A percentile compares a stretch with the other conserved stretches of the same genome.
phyloP scores from a whole-genome alignment of 2,329 filamentous ascomycete species.

The Penicillium corylophilum region DNA sequence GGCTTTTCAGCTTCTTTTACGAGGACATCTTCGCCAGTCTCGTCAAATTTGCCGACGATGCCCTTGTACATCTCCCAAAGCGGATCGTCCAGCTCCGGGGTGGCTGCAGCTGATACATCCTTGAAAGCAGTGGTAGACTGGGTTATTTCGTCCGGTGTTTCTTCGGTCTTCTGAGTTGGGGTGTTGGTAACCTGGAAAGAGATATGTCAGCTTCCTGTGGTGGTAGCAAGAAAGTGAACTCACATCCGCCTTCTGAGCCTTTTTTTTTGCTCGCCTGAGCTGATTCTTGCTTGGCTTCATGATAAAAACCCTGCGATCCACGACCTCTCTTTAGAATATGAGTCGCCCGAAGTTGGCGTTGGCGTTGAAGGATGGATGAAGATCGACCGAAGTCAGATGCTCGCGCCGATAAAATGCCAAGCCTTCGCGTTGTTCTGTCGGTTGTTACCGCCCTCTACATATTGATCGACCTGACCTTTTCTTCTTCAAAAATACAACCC shows the following conservation, averaged over 20 bases:
- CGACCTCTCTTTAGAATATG: background rate
- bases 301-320: conserved; percentile 7
- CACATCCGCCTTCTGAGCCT: conserved; percentile 75
- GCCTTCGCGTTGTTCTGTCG: background rate
- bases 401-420: background rate
- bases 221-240: conserved; percentile 20
- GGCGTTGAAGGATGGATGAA: background rate
- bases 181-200: conserved; percentile 8
- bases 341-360: background rate
- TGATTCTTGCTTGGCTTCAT: conserved; percentile 89
- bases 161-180: conserved; percentile 4
- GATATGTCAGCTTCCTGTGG: conserved; percentile 15
- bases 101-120: conserved; percentile 45
- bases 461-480: background rate
- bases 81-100: conserved; percentile 67
- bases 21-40: conserved; percentile 62
- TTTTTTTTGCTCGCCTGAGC: conserved; percentile 88
- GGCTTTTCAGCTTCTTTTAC: conserved; percentile 73
- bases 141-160: conserved; percentile 4
- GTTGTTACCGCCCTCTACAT: background rate
- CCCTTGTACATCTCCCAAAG: conserved; percentile 80
- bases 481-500: background rate
- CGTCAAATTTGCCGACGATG: conserved; percentile 77
- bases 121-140: conserved; percentile 11
- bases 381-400: background rate